phyloP scores from a whole-genome alignment of 1,284 basidiomycete species.

The Ustilago hordei region DNA sequence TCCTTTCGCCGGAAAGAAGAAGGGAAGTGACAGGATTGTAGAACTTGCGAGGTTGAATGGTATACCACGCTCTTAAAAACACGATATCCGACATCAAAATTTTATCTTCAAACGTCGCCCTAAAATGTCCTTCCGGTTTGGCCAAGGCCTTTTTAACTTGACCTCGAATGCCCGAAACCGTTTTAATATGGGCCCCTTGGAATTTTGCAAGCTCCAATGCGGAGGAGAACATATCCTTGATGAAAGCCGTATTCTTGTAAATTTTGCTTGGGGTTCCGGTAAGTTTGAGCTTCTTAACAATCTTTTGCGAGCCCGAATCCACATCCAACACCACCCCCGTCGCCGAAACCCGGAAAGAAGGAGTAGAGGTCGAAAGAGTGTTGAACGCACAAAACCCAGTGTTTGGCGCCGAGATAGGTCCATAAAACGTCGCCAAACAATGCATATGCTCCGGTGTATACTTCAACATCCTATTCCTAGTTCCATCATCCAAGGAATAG shows the following conservation, averaged over 20 bases:
- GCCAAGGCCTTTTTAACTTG: conserved; percentile 95
- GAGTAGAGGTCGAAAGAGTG: conserved; percentile 76
- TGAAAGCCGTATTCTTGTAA: conserved; percentile 98
- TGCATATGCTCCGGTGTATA: conserved; percentile 99
- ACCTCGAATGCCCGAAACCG: conserved; percentile 94
- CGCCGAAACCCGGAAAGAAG: conserved; percentile 89
- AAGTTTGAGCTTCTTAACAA: conserved; percentile 98
- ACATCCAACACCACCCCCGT: conserved; percentile 95
- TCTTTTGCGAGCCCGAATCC: conserved; percentile 79
- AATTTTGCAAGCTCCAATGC: conserved; percentile 97
- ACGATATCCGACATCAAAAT: conserved; percentile 94
- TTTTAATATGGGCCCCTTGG: conserved; percentile 93
- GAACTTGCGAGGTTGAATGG: conserved; percentile 91
- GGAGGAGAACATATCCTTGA: conserved; percentile 96
- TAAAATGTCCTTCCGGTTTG: conserved; percentile 93
- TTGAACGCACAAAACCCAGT: conserved; percentile 97
- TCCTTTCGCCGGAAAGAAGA: conserved; percentile 71
- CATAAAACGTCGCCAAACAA: conserved; percentile 89
- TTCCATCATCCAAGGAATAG: conserved; percentile 89
- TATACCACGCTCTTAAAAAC: conserved; percentile 96
- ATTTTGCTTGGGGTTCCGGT: conserved; percentile 96
- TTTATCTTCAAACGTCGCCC: conserved; percentile 98
- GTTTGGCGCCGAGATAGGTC: conserved; percentile 73
- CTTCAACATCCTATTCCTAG: conserved; percentile 95
- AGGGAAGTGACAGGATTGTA: conserved; percentile 97